A percentile compares a stretch with the other conserved stretches of the same genome.
Evolutionary conservation across 306 rosid species (phyloP).

Genomic region (Vigna hirtella): DNA sequence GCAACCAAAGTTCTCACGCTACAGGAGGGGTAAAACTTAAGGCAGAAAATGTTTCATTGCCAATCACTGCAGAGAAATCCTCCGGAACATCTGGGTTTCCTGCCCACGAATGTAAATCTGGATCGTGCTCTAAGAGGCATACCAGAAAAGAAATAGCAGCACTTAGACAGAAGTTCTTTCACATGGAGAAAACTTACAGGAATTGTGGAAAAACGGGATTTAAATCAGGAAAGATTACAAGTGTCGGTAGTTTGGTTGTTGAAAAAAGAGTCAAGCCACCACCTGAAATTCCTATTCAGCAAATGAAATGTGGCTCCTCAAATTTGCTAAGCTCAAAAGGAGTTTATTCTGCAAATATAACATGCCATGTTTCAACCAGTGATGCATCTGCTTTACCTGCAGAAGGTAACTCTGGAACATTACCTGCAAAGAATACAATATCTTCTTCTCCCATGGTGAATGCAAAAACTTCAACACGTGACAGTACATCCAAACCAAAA

Average conservation of each 20-base stretch:
- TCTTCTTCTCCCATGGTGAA: constrained; percentile 30
- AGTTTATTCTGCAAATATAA: constrained; percentile 28
- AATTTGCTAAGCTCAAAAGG: constrained; percentile 37
- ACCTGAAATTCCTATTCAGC: constrained; percentile 48
- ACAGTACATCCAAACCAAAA: constrained; percentile 30
- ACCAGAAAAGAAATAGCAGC: constrained; percentile 57
- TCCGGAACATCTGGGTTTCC: constrained; percentile 28
- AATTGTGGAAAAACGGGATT: constrained; percentile 58
- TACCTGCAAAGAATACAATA: constrained; percentile 44
- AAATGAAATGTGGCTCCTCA: constrained; percentile 49
- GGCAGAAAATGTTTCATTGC: constrained; percentile 38
- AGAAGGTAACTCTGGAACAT: constrained; percentile 39
- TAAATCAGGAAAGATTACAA: constrained; percentile 53
- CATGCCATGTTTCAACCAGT: constrained; percentile 42
- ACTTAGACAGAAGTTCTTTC: constrained; percentile 58
- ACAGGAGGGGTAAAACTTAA: constrained; percentile 37
- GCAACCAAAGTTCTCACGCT: constrained; percentile 35
- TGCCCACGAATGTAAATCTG: constrained; percentile 56
- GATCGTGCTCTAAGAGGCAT: constrained; percentile 47
- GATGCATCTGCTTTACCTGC: constrained; percentile 44
- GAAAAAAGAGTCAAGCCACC: constrained; percentile 59
- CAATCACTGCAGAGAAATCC: constrained; percentile 44
- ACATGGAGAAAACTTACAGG: constrained; percentile 56
- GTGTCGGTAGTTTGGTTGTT: constrained; percentile 49
- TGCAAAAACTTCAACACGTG: constrained; percentile 39